Percentiles rank a stretch among this genome's conserved stretches.
These are phyloP conservation scores for Aurifilum marmelostoma DNA, from an alignment of 2,329 filamentous ascomycete species.

Conservation along the genomic window DNA sequence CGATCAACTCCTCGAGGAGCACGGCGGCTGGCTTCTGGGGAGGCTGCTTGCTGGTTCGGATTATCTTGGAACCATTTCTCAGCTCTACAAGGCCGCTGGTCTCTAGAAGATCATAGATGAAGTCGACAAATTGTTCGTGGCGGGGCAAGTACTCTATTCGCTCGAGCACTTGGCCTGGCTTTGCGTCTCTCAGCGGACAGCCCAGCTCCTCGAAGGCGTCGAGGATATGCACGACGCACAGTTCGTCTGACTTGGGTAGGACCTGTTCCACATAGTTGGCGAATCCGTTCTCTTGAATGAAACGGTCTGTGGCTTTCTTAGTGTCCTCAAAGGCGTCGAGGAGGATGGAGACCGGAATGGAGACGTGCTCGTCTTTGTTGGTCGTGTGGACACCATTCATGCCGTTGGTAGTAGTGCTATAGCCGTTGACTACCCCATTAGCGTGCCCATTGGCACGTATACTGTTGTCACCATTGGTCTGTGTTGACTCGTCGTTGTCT, in stretches of 20 bases:
- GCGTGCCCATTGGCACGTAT: neutral
- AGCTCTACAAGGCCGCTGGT: constrained; percentile 39
- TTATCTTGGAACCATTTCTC: constrained; percentile 14
- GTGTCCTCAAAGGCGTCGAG: constrained; percentile 7
- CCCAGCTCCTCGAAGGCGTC: constrained; percentile 43
- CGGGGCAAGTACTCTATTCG: constrained; percentile 35
- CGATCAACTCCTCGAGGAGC: constrained; percentile 1
- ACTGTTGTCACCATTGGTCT: neutral
- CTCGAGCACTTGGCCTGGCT: constrained; percentile 33
- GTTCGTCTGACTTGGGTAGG: constrained; percentile 33
- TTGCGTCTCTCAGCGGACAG: constrained; percentile 30
- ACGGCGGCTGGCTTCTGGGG: neutral
- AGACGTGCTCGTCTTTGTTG: neutral
- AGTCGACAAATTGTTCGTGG: constrained; percentile 38
- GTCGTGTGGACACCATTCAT: neutral
- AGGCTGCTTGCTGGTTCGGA: constrained; percentile 34
- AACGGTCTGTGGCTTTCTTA: neutral
- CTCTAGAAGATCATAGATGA: constrained; percentile 41
- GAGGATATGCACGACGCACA: constrained; percentile 37
- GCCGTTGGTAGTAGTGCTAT: neutral
- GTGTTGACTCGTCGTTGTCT: neutral
- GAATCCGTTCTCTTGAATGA: neutral
- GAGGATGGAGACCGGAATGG: neutral
- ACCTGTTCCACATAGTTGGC: constrained; percentile 35
- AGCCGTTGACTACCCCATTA: constrained; percentile 1